phyloP scores from a whole-genome alignment of 179 eudicot species.

The Actinidia chinensis region DNA sequence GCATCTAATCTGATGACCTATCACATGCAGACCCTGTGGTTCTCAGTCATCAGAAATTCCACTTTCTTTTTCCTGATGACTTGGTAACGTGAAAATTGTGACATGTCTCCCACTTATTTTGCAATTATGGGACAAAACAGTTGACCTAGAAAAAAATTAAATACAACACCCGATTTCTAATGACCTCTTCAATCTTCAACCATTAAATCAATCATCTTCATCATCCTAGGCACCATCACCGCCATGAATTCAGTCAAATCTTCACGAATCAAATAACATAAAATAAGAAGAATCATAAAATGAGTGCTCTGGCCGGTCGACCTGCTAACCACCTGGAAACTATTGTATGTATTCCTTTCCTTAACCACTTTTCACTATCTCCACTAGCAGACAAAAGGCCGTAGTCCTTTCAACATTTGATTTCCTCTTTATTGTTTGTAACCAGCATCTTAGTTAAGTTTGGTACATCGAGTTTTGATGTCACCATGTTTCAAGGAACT shows the following conservation, averaged over 20 bases:
- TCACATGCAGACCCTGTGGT: neutral
- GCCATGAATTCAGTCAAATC: neutral
- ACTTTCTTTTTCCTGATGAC: neutral
- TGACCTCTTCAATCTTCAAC: neutral
- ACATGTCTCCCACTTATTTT: neutral
- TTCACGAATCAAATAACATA: neutral
- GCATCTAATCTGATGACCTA: neutral
- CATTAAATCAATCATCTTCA: neutral
- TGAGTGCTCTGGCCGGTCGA: too few relatives aligned
- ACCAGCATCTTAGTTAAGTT: too few relatives aligned
- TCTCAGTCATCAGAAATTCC: neutral
- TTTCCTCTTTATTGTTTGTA: too few relatives aligned
- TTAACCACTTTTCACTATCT: too few relatives aligned
- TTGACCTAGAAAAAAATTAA: neutral
- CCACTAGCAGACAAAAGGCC: too few relatives aligned
- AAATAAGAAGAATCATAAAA: neutral
- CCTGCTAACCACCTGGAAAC: too few relatives aligned
- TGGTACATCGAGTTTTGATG: too few relatives aligned
- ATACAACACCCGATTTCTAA: constrained; percentile 5
- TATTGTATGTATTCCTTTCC: too few relatives aligned
- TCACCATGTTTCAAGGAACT: too few relatives aligned
- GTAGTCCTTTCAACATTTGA: too few relatives aligned
- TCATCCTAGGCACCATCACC: neutral
- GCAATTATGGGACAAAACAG: neutral
- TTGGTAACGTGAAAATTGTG: neutral